Conservation (phyloP, 805 yeast species). For the Isabelozyma rhagii region DNA sequence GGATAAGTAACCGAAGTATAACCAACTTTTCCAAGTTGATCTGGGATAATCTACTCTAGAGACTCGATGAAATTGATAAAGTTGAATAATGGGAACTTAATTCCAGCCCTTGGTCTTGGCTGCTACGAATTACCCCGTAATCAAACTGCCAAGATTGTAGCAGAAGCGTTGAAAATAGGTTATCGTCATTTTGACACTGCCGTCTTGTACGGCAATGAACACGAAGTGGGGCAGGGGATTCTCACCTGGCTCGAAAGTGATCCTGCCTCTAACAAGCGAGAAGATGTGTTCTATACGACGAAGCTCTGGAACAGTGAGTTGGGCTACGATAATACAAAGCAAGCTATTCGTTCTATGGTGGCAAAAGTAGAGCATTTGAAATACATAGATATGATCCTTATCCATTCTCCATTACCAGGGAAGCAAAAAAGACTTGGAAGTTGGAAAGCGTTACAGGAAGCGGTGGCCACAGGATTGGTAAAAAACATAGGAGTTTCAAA, state of each 20-base stretch:
- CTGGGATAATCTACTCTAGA: too few species aligned
- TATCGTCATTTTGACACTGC: slow-evolving; percentile 78
- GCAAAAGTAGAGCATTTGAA: slow-evolving; percentile 47
- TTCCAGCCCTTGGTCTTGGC: slow-evolving; percentile 52
- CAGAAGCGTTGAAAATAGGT: slow-evolving; percentile 60
- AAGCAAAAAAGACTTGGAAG: slow-evolving; percentile 43
- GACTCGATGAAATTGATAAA: slow-evolving; percentile 7
- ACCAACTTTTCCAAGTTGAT: neutral
- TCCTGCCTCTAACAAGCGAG: slow-evolving; percentile 9
- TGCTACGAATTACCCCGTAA: slow-evolving; percentile 39
- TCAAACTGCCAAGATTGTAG: slow-evolving; percentile 41
- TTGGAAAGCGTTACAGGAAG: slow-evolving; percentile 57
- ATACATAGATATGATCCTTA: slow-evolving; percentile 71
- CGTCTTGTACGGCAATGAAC: slow-evolving; percentile 64
- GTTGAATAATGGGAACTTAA: slow-evolving; percentile 26
- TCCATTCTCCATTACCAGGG: slow-evolving; percentile 54
- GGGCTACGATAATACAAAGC: slow-evolving; percentile 55
- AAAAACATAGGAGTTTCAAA: slow-evolving; percentile 63
- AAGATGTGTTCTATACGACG: slow-evolving; percentile 52
- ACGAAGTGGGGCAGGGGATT: slow-evolving; percentile 64
- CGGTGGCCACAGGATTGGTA: slow-evolving; percentile 47
- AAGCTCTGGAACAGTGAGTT: slow-evolving; percentile 70
- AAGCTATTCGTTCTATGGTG: slow-evolving; percentile 57
- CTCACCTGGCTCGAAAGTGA: slow-evolving; percentile 26
- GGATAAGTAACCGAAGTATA: too few species aligned